Evolutionary conservation across 2,329 filamentous ascomycete genomes (phyloP), one percentile per base, ranked within the genome.

Genomic region (Polytolypa hystricis): DNA sequence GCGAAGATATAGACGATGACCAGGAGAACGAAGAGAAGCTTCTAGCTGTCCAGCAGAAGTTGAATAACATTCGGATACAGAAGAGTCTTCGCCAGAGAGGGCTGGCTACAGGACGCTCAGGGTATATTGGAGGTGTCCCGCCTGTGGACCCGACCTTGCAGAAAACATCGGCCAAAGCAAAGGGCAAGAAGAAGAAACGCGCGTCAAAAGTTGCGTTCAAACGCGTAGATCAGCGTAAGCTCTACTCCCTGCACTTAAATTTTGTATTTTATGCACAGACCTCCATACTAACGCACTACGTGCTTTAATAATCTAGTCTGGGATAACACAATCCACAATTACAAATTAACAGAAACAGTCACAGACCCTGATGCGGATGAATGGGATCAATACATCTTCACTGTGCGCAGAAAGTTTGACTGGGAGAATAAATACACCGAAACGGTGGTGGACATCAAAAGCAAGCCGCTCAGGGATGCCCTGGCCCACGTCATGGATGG

Each of bases 371-470:
- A 74, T 39, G 62, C 62, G 17, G 70, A 75, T 36, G 73, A 82
- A 46, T 87, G 85, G 56, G 78, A 87, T 42, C 76, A 82, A 42
- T 91, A 80, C 54, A 70, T 85, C 19, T 93, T 94, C 56, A 83
- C 85, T 16, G 81, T 94, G 11, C 76, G 84, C 11, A 73, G 86
- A 37, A 80, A 74, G 10, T 93, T 94, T 54, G 80, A 87, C 55
- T 84, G 75, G 74, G 82, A 91, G 47, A 84, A 84, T 43, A 85
- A 85, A 50, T 87, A 84, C 49, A 68, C 74, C 56, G 51, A 86
- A 33, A 78, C 85, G 0, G 62, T 79, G 10, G 76, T 94, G 33
- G 84, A 93, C 46, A 82, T 94, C 58, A 91, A 87, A 62, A 91
- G 84, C 54, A 85, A 85, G 47, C 62, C 76, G 11, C 67, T 94